Percentiles rank a stretch among this genome's conserved stretches.
Evolutionary conservation across 805 yeast genomes (phyloP).

Genomic region (Yamadazyma ubonensis): DNA sequence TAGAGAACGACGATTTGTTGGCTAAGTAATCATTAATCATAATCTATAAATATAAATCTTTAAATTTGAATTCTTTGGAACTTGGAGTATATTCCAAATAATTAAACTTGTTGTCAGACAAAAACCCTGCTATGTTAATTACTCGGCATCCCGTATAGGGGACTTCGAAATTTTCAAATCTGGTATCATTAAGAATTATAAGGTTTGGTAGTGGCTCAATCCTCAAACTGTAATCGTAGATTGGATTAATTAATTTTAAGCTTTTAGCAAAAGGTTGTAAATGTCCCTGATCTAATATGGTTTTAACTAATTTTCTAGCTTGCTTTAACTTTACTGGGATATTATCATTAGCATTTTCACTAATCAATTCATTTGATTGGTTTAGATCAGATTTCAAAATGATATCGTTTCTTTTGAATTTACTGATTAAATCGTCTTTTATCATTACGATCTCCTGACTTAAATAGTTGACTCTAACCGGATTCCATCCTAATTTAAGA

Average conservation of each 20-base stretch:
- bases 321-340: slow-evolving; percentile 50
- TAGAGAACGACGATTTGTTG: slow-evolving; percentile 15
- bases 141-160: slow-evolving; percentile 82
- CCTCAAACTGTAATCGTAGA: slow-evolving; percentile 65
- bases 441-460: slow-evolving; percentile 79
- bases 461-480: slow-evolving; percentile 71
- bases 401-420: slow-evolving; percentile 70
- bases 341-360: slow-evolving; percentile 17
- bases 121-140: slow-evolving; percentile 65
- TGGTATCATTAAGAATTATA: slow-evolving; percentile 62
- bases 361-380: slow-evolving; percentile 15
- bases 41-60: slow-evolving; percentile 15
- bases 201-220: slow-evolving; percentile 77
- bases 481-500: slow-evolving; percentile 59
- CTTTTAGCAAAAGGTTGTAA: slow-evolving; percentile 72
- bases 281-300: slow-evolving; percentile 83
- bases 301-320: slow-evolving; percentile 71
- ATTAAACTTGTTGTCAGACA: slow-evolving; percentile 41
- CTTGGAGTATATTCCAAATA: slow-evolving; percentile 76
- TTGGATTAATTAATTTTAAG: slow-evolving; percentile 65
- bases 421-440: slow-evolving; percentile 69
- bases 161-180: slow-evolving; percentile 69
- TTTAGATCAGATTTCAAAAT: slow-evolving; percentile 45
- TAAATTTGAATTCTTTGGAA: slow-evolving; percentile 33
- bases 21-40: slow-evolving; percentile 2